Percentiles rank a stretch among this genome's conserved stretches.
Evolutionary conservation across 2,329 filamentous ascomycete genomes (phyloP).

Genomic region (Stemphylium beticola): DNA sequence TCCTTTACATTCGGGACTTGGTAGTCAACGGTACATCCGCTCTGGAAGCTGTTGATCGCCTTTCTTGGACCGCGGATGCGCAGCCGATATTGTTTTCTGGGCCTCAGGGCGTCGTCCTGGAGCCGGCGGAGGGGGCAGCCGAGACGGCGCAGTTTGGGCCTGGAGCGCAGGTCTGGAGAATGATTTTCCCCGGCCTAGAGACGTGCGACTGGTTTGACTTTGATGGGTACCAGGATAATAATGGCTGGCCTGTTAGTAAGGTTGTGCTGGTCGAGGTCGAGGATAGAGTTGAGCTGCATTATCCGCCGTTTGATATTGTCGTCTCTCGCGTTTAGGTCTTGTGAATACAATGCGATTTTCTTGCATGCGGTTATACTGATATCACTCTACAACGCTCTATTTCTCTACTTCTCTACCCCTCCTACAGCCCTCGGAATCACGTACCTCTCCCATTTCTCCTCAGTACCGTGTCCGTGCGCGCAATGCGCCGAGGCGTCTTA

Average conservation of each 20-base stretch:
- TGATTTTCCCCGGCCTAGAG: constrained; percentile 32
- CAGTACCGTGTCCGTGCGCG: too few species aligned
- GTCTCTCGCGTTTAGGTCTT: constrained; percentile 11
- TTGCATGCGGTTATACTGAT: too few species aligned
- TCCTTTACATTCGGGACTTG: constrained; percentile 36
- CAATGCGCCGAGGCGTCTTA: too few species aligned
- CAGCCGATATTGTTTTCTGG: constrained; percentile 30
- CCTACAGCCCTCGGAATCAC: constrained; percentile 11
- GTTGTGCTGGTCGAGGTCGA: constrained; percentile 32
- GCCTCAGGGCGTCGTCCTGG: constrained; percentile 29
- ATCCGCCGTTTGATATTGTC: constrained; percentile 40
- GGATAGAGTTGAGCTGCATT: constrained; percentile 31
- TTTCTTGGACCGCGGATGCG: constrained; percentile 30
- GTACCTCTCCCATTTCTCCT: constrained; percentile 19
- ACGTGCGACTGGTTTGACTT: constrained; percentile 43
- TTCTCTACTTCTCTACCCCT: constrained; percentile 4
- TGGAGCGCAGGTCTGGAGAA: constrained; percentile 35
- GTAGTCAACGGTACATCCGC: constrained; percentile 37
- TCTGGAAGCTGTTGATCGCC: constrained; percentile 35
- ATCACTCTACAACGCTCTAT: background rate
- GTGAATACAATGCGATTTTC: background rate
- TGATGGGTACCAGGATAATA: constrained; percentile 42
- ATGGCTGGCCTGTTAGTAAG: constrained; percentile 41
- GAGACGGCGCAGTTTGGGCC: constrained; percentile 33
- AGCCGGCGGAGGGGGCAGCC: constrained; percentile 33